phyloP scores from a whole-genome alignment of 805 yeast species.

The Candida palmyrensis region DNA sequence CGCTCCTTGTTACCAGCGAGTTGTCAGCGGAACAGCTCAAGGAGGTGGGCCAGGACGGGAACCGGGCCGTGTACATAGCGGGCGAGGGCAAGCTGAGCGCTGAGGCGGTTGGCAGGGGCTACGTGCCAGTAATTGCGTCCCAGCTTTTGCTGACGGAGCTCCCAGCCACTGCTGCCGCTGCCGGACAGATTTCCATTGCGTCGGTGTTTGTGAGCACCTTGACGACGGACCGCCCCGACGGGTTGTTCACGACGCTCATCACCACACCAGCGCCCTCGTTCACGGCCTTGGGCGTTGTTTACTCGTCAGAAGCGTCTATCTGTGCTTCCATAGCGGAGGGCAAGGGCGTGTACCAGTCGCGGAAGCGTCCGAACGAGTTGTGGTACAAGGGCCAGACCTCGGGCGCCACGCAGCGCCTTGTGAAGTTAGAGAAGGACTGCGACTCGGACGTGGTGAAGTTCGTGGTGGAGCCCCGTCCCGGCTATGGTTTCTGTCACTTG shows the following conservation, averaged over 20 bases:
- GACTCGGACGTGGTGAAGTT: slow-evolving; percentile 89
- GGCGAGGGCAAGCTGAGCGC: slow-evolving; percentile 12
- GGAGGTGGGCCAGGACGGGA: slow-evolving; percentile 17
- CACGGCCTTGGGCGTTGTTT: slow-evolving; percentile 74
- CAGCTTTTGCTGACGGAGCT: slow-evolving; percentile 18
- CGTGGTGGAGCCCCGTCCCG: slow-evolving; percentile 71
- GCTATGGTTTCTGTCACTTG: slow-evolving; percentile 90
- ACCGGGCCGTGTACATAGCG: slow-evolving; percentile 23
- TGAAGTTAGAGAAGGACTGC: slow-evolving; percentile 73
- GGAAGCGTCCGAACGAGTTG: slow-evolving; percentile 70
- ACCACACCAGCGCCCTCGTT: slow-evolving; percentile 55
- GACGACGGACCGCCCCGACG: slow-evolving; percentile 82
- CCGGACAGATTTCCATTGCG: slow-evolving; percentile 30
- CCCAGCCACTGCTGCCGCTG: slow-evolving; percentile 6
- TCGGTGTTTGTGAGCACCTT: slow-evolving; percentile 47
- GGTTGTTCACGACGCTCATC: slow-evolving; percentile 79
- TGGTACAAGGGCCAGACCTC: slow-evolving; percentile 97
- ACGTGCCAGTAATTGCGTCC: slow-evolving; percentile 24
- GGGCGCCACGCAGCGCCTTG: slow-evolving; percentile 86
- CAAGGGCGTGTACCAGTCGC: slow-evolving; percentile 90
- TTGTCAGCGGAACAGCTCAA: slow-evolving; percentile 13
- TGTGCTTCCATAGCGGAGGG: slow-evolving; percentile 73
- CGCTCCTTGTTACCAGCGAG: slow-evolving; percentile 17
- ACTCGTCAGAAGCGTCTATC: slow-evolving; percentile 80
- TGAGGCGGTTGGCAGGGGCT: slow-evolving; percentile 23